Conservation (phyloP, 169 alveolate species). For the Amoebophrya sp. region DNA sequence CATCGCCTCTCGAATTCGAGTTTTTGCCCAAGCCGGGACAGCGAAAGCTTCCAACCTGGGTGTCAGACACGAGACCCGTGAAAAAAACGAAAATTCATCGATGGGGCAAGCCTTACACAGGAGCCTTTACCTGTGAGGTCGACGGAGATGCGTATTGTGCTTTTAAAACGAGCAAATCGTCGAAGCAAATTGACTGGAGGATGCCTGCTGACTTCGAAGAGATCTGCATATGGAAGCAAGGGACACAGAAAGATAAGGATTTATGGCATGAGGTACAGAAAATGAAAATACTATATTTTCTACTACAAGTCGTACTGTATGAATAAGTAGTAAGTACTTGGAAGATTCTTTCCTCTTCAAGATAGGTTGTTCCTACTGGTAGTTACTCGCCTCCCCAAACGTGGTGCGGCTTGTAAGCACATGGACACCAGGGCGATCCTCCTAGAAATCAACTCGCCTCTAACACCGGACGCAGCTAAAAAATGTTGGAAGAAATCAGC, state of each 20-base stretch:
- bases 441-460: too few species aligned
- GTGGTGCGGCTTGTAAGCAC: too few species aligned
- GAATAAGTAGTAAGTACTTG: too few species aligned
- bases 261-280: too few species aligned
- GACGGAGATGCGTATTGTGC: conserved; percentile 16
- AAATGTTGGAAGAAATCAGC: too few species aligned
- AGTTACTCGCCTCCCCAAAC: too few species aligned
- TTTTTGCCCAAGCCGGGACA: not conserved
- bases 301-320: too few species aligned
- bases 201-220: not conserved
- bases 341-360: too few species aligned
- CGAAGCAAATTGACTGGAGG: not conserved
- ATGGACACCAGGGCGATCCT: too few species aligned
- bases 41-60: not conserved
- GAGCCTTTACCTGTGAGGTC: not conserved
- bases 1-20: not conserved
- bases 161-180: not conserved
- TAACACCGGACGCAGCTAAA: too few species aligned
- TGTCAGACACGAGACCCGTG: not conserved
- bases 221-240: not conserved
- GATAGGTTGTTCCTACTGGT: too few species aligned
- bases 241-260: not conserved
- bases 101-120: conserved; percentile 23
- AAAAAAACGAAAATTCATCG: not conserved
- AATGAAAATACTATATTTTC: too few species aligned